Evolutionary conservation across 164 flowering plant genomes (phyloP), one percentile per base, ranked within the genome.

Genomic region (Umbellularia californica): DNA sequence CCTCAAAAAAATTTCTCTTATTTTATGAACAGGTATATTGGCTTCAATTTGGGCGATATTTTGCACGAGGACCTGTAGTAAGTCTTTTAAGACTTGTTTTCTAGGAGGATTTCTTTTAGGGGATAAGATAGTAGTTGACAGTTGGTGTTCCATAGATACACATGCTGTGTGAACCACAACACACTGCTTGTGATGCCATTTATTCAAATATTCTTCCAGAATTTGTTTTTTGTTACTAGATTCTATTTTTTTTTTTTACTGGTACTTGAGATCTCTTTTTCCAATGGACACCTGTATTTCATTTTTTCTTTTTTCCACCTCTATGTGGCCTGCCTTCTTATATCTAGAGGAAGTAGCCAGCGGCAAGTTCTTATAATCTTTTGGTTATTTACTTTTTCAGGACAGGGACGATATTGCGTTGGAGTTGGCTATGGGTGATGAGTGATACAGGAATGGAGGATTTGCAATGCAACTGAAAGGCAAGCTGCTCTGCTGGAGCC

Each of bases 11-110:
- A 52, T 17, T 17, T 55, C 24, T 20, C 62, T 27, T 41, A 41
- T 9, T 22, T 35, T 20, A 41, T 79, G 41, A 79, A 64, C 88
- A 95, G 98, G 97, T 95, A 5, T 95, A 95, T 77, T 95, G 98
- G 98, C 97, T 95, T 78, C 98, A 95, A 76, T 95, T 95, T 81
- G 98, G 98, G 76, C 87, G 98, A 88, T 92, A 92, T 85, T 95
- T 95, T 83, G 98, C 97, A 2, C 88, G 91, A 71, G 97, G 98
- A 63, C 97, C 97, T 30, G 78, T 95, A 77, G 98, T 92, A 88
- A 89, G 97, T 77, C 17, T 81, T 25, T 65, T 22, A 1, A 20
- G 60, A 33, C 52, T 51, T 71, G 50, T 28, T 3, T 52, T 58
- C 13, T 19, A 23, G 12, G 9, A 33, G 2, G 27, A 22, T 19